These are phyloP conservation scores for Cystofilobasidium ferigula DNA, from an alignment of 768 basidiomycete species.

Conservation along the genomic window DNA sequence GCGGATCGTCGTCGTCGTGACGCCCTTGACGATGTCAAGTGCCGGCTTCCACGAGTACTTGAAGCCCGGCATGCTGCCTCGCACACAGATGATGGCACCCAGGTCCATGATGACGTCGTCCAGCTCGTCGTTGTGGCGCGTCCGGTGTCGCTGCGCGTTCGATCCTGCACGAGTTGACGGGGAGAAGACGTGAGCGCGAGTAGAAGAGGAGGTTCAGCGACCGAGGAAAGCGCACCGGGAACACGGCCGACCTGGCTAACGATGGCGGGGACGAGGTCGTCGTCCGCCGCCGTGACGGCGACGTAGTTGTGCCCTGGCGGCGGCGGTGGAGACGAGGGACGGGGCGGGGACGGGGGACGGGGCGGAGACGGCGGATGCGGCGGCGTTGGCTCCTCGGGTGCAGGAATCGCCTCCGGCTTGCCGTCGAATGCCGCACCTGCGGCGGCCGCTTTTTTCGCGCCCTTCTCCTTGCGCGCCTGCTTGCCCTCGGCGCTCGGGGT, in stretches of 20 bases:
- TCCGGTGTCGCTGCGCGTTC: constrained; percentile 11
- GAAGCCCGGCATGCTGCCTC: constrained; percentile 7
- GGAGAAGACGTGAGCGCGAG: background rate
- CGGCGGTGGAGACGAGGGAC: too few species aligned
- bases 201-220: too few species aligned
- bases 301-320: background rate
- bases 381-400: too few species aligned
- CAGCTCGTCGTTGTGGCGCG: constrained; percentile 22
- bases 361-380: background rate
- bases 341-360: too few species aligned
- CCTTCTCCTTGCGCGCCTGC: background rate
- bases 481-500: background rate
- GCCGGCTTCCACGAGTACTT: constrained; percentile 16
- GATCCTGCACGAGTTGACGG: background rate
- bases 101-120: constrained; percentile 25
- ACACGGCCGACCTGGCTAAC: background rate
- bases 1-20: constrained; percentile 9
- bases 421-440: too few species aligned
- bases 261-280: constrained; percentile 17
- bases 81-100: constrained; percentile 19
- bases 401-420: too few species aligned
- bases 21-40: constrained; percentile 1
- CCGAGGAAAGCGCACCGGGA: background rate
- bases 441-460: background rate
- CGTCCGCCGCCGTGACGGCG: constrained; percentile 5